Conservation (phyloP, 2,329 filamentous ascomycete species). For the Mycocentrospora acerina region DNA sequence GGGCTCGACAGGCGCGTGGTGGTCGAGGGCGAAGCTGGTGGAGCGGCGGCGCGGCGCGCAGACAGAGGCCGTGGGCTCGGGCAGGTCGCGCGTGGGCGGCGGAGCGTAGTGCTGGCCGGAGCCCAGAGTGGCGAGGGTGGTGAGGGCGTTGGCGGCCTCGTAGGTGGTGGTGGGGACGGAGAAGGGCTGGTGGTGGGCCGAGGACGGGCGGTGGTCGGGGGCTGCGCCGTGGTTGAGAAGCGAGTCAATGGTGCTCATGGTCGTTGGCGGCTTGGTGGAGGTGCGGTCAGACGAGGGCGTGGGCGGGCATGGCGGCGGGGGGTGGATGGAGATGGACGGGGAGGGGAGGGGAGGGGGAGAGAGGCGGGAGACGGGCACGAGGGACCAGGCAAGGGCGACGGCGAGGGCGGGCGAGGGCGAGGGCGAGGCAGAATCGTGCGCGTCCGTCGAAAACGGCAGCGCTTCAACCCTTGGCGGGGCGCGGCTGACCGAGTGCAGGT, state of each 20-base stretch:
- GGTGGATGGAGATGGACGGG: not conserved
- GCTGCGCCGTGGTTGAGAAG: conserved; percentile 37
- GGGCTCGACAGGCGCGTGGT: conserved; percentile 43
- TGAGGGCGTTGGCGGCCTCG: conserved; percentile 46
- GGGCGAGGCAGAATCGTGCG: conserved; percentile 4
- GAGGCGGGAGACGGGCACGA: too few relatives aligned
- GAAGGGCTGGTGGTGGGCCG: conserved; percentile 7
- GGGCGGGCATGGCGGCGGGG: not conserved
- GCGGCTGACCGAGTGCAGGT: too few relatives aligned
- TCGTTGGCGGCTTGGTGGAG: conserved; percentile 4
- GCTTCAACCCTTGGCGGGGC: too few relatives aligned
- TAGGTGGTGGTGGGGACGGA: conserved; percentile 24
- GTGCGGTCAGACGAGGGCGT: conserved; percentile 2
- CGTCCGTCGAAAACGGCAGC: too few relatives aligned
- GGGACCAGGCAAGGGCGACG: not conserved
- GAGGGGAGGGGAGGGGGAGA: conserved; percentile 5
- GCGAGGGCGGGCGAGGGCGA: conserved; percentile 1
- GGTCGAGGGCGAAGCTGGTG: conserved; percentile 36
- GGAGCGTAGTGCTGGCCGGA: conserved; percentile 34
- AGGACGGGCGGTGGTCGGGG: conserved; percentile 15
- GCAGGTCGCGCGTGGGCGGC: conserved; percentile 28
- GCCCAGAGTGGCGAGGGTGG: conserved; percentile 37
- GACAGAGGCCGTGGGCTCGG: conserved; percentile 31
- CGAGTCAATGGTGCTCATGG: conserved; percentile 40
- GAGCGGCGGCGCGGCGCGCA: conserved; percentile 33